These are phyloP conservation scores for Scedosporium apiospermum DNA, from an alignment of 2,329 filamentous ascomycete genomes.

Conservation along the genomic window DNA sequence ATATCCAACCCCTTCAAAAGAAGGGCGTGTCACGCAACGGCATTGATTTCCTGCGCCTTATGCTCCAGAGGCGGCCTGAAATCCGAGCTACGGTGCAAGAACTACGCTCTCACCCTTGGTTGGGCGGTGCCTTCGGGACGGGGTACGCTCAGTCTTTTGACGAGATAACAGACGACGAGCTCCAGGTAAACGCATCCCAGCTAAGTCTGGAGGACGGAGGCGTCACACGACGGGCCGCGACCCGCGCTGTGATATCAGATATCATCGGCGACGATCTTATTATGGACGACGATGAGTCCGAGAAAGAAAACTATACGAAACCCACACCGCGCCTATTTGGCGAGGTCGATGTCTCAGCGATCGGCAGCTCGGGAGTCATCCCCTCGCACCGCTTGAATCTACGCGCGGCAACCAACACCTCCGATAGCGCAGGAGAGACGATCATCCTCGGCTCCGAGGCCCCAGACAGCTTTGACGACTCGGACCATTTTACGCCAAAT, in stretches of 20 bases:
- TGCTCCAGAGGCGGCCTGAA: conserved; percentile 74
- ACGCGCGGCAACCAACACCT: conserved; percentile 16
- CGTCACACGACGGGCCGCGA: neutral
- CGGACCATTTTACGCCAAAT: conserved; percentile 7
- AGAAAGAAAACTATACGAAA: conserved; percentile 64
- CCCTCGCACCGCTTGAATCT: conserved; percentile 39
- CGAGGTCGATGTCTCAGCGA: conserved; percentile 42
- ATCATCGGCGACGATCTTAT: neutral
- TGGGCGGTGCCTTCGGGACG: conserved; percentile 30
- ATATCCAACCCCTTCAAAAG: conserved; percentile 53
- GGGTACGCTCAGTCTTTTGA: conserved; percentile 39
- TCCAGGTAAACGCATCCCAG: conserved; percentile 52
- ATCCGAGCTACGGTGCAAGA: conserved; percentile 63
- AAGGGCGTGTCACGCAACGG: conserved; percentile 53
- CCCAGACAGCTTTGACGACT: conserved; percentile 6
- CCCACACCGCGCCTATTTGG: conserved; percentile 37
- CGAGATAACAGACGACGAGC: conserved; percentile 50
- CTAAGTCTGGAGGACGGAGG: conserved; percentile 48
- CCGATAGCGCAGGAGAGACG: conserved; percentile 4
- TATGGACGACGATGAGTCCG: conserved; percentile 54
- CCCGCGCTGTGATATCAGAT: conserved; percentile 3
- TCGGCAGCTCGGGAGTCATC: conserved; percentile 44
- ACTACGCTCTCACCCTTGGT: conserved; percentile 67
- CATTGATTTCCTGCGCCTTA: conserved; percentile 65
- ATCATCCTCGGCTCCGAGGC: conserved; percentile 19